These are phyloP conservation scores for Carpinus viminea DNA, from an alignment of 306 rosid genomes.

Conservation along the genomic window DNA sequence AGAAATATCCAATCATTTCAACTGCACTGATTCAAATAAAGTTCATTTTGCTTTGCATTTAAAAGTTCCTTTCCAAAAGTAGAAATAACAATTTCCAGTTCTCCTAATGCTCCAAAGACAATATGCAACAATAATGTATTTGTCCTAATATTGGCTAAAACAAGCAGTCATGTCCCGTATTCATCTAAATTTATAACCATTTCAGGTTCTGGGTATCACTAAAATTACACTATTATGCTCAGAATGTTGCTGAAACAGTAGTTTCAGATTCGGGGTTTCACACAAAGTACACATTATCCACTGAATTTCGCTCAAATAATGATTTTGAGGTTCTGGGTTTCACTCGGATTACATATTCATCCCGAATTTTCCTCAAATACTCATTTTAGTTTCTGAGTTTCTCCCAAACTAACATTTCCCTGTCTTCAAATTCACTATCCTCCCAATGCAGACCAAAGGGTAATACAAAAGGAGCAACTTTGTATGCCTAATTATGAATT, in stretches of 20 bases:
- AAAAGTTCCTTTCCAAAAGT: background rate
- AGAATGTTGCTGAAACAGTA: background rate
- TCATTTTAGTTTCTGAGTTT: slow-evolving; percentile 9
- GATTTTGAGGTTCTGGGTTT: background rate
- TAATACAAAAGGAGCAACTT: background rate
- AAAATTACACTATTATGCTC: background rate
- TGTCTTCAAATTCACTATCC: background rate
- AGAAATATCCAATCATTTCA: background rate
- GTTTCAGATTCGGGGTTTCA: background rate
- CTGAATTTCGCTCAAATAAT: background rate
- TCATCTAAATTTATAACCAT: background rate
- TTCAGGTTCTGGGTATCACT: background rate
- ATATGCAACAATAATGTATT: background rate
- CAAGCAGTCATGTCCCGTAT: background rate
- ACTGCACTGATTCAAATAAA: background rate
- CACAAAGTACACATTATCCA: background rate
- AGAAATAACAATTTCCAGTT: background rate
- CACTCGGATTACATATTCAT: background rate
- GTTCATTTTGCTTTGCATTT: background rate
- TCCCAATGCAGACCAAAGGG: background rate
- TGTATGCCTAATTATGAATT: background rate
- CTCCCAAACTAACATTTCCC: background rate
- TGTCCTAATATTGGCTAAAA: background rate
- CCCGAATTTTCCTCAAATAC: background rate
- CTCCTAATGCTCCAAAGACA: background rate